phyloP scores from a whole-genome alignment of 257 asterid species.

The Nicotiana sylvestris region DNA sequence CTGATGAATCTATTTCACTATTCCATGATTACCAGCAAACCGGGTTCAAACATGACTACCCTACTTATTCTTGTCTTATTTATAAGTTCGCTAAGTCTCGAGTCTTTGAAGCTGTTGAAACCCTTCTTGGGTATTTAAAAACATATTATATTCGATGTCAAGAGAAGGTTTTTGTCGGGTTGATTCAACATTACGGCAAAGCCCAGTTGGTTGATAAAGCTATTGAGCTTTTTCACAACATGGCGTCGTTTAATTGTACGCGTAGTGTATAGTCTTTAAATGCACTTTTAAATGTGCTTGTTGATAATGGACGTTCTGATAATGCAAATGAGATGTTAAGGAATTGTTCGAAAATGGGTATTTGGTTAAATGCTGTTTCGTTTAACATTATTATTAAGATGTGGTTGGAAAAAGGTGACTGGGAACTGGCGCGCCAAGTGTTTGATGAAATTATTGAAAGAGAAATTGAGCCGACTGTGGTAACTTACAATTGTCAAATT shows the following conservation, averaged over 20 bases:
- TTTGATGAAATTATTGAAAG: slow-evolving; percentile 86
- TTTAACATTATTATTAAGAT: slow-evolving; percentile 65
- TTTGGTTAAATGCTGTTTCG: slow-evolving; percentile 61
- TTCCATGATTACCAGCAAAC: slow-evolving; percentile 42
- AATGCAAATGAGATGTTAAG: slow-evolving; percentile 50
- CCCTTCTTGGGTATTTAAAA: slow-evolving; percentile 40
- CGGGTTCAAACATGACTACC: slow-evolving; percentile 80
- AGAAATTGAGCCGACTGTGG: slow-evolving; percentile 61
- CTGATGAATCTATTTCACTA: slow-evolving; percentile 52
- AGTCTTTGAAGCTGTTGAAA: slow-evolving; percentile 51
- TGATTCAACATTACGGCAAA: slow-evolving; percentile 73
- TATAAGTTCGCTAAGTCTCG: slow-evolving; percentile 69
- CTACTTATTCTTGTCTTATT: slow-evolving; percentile 66
- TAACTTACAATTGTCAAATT: slow-evolving; percentile 68
- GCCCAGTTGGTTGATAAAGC: slow-evolving; percentile 45
- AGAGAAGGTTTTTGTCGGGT: slow-evolving; percentile 54
- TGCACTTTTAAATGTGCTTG: slow-evolving; percentile 63
- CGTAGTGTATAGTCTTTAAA: slow-evolving; percentile 66
- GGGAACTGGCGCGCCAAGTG: slow-evolving; percentile 59
- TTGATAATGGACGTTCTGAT: slow-evolving; percentile 33
- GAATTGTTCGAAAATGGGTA: slow-evolving; percentile 47
- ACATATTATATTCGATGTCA: slow-evolving; percentile 49
- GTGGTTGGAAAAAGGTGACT: slow-evolving; percentile 57
- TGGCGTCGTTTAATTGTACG: slow-evolving; percentile 62
- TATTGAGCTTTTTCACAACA: slow-evolving; percentile 39